These are phyloP conservation scores for Schizothecium vesticola DNA, from an alignment of 495 filamentous ascomycete genomes.

Conservation along the genomic window DNA sequence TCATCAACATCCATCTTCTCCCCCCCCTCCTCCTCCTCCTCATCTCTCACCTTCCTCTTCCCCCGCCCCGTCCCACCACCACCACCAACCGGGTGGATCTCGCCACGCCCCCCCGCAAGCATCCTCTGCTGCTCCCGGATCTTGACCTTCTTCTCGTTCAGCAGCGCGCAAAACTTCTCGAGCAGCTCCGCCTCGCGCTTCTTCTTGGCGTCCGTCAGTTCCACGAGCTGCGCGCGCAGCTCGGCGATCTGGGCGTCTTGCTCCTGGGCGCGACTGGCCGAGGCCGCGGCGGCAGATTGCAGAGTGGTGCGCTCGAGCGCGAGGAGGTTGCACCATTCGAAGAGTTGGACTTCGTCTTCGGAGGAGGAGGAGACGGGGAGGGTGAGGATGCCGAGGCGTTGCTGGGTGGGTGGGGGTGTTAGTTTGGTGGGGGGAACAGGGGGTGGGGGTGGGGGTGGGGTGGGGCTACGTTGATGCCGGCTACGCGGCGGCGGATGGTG, in stretches of 20 bases:
- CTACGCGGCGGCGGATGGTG: slow-evolving; percentile 40
- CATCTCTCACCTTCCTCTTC: neutral
- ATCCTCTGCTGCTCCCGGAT: slow-evolving; percentile 76
- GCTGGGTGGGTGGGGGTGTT: slow-evolving; percentile 27
- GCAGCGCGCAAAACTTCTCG: slow-evolving; percentile 61
- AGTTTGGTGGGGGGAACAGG: slow-evolving; percentile 25
- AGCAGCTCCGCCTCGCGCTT: slow-evolving; percentile 67
- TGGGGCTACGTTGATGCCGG: slow-evolving; percentile 39
- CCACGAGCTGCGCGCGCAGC: slow-evolving; percentile 55
- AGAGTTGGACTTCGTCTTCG: slow-evolving; percentile 60
- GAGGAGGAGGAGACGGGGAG: slow-evolving; percentile 46
- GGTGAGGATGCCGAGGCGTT: slow-evolving; percentile 63
- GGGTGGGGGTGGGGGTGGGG: slow-evolving; percentile 9
- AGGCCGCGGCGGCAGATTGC: slow-evolving; percentile 37
- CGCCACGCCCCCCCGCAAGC: slow-evolving; percentile 24
- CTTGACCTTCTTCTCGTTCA: slow-evolving; percentile 90
- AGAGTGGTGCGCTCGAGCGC: slow-evolving; percentile 27
- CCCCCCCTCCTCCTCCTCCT: slow-evolving; percentile 40
- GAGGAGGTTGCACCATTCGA: slow-evolving; percentile 61
- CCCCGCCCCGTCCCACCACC: neutral
- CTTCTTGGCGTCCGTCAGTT: slow-evolving; percentile 59
- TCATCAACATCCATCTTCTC: slow-evolving; percentile 58
- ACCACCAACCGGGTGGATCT: no score
- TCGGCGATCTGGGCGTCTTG: slow-evolving; percentile 41
- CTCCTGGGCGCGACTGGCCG: slow-evolving; percentile 42